Evolutionary conservation across 257 asterid genomes (phyloP).

Genomic region (Penstemon newberryi): DNA sequence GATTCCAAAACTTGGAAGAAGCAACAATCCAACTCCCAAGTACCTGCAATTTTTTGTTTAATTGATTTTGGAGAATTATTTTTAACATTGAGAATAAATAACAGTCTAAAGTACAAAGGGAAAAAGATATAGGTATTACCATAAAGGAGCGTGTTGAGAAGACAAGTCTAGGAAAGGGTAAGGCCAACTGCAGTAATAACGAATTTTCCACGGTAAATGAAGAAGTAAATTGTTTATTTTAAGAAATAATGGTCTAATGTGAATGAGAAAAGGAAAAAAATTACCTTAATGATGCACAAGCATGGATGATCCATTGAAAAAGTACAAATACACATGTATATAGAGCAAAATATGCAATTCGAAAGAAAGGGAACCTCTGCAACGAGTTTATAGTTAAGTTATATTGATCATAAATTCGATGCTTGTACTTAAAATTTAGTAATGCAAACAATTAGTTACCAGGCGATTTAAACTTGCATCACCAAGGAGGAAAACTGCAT

Average conservation of each 20-base stretch:
- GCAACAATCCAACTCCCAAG: constrained; percentile 52
- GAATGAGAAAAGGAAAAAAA: background rate
- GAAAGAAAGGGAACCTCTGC: constrained; percentile 88
- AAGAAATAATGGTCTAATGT: background rate
- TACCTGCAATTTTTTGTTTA: constrained; percentile 52
- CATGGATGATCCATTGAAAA: constrained; percentile 90
- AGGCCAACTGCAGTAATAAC: constrained; percentile 63
- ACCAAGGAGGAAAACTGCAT: constrained; percentile 69
- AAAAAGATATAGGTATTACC: constrained; percentile 43
- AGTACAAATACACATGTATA: constrained; percentile 68
- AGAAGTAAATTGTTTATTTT: background rate
- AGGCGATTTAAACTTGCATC: constrained; percentile 61
- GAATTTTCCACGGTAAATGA: constrained; percentile 2
- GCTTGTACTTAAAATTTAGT: background rate
- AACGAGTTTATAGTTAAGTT: constrained; percentile 25
- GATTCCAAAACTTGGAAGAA: constrained; percentile 58
- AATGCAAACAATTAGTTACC: constrained; percentile 34
- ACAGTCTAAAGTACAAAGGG: background rate
- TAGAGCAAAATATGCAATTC: constrained; percentile 71
- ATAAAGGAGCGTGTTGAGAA: constrained; percentile 60
- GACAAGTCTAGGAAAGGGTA: constrained; percentile 66
- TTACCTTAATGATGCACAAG: constrained; percentile 64
- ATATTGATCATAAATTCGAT: constrained; percentile 20
- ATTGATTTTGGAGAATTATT: no score
- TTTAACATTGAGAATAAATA: background rate